Conservation (phyloP, 2,329 filamentous ascomycete species). For the Mycogone perniciosa region DNA sequence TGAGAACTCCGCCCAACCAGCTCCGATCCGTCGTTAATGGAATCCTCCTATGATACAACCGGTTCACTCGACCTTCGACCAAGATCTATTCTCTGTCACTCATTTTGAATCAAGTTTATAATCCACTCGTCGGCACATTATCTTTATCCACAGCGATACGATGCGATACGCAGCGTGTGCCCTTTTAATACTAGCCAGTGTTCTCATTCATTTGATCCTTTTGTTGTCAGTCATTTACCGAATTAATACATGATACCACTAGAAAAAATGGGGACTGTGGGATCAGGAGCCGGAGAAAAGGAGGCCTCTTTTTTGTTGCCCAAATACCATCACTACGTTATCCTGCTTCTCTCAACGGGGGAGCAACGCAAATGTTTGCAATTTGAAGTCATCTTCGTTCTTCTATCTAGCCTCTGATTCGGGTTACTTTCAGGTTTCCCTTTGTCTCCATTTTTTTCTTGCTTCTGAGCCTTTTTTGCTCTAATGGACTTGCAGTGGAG, state of each 20-base stretch:
- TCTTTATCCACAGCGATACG: slow-evolving; percentile 8
- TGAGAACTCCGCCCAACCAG: slow-evolving; percentile 27
- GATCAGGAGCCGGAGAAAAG: slow-evolving; percentile 7
- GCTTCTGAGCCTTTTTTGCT: slow-evolving; percentile 8
- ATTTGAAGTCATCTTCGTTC: slow-evolving; percentile 6
- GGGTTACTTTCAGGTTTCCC: slow-evolving; percentile 3
- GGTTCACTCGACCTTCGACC: background rate
- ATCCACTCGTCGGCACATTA: slow-evolving; percentile 13
- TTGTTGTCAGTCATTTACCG: slow-evolving; percentile 12
- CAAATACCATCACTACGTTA: background rate
- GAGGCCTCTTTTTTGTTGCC: background rate
- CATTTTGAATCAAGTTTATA: slow-evolving; percentile 11
- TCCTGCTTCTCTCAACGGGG: background rate
- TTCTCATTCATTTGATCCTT: slow-evolving; percentile 1
- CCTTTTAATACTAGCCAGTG: slow-evolving; percentile 10
- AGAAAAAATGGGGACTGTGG: slow-evolving; percentile 14
- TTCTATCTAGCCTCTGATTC: slow-evolving; percentile 10
- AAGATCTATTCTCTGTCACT: background rate
- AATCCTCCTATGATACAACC: background rate
- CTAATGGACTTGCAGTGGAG: background rate
- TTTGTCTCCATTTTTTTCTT: slow-evolving; percentile 7
- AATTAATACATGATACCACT: slow-evolving; percentile 23
- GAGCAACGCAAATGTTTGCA: background rate
- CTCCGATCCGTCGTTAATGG: slow-evolving; percentile 18
- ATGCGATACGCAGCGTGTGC: slow-evolving; percentile 11